phyloP scores from a whole-genome alignment of 2,329 filamentous ascomycete species.

The Beauveria asiatica region DNA sequence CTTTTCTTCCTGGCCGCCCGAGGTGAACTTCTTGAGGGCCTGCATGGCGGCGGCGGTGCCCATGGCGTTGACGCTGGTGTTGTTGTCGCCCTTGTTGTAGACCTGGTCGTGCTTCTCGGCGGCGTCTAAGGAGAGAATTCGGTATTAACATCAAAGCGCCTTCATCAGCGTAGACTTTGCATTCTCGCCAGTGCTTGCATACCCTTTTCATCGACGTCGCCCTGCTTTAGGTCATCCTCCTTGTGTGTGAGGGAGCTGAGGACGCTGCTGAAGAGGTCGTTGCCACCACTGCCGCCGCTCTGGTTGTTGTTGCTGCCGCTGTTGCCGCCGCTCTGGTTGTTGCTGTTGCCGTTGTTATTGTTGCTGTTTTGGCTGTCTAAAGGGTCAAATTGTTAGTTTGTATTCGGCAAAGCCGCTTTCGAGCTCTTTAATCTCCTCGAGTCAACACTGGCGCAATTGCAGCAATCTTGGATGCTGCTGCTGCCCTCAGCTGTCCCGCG shows the following conservation, averaged over 20 bases:
- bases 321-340: not conserved
- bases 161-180: too few species aligned
- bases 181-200: not conserved
- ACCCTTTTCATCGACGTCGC: constrained; percentile 44
- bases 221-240: constrained; percentile 37
- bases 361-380: not conserved
- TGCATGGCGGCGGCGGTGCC: constrained; percentile 74
- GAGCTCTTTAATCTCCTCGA: not conserved
- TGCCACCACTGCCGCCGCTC: constrained; percentile 27
- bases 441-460: not conserved
- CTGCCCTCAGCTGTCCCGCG: not conserved
- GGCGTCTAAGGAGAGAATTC: constrained; percentile 40
- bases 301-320: constrained; percentile 27
- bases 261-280: constrained; percentile 41
- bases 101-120: constrained; percentile 68
- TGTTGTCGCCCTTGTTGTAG: constrained; percentile 45
- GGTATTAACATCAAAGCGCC: not conserved
- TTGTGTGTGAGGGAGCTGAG: constrained; percentile 40
- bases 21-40: constrained; percentile 70
- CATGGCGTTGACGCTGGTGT: constrained; percentile 43
- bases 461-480: not conserved
- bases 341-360: not conserved
- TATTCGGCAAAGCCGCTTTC: not conserved
- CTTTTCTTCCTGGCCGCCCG: constrained; percentile 41
- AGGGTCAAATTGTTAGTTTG: not conserved